A percentile compares a stretch with the other conserved stretches of the same genome.
Conservation (phyloP, 805 yeast species). For the Teunomyces cretensis region DNA sequence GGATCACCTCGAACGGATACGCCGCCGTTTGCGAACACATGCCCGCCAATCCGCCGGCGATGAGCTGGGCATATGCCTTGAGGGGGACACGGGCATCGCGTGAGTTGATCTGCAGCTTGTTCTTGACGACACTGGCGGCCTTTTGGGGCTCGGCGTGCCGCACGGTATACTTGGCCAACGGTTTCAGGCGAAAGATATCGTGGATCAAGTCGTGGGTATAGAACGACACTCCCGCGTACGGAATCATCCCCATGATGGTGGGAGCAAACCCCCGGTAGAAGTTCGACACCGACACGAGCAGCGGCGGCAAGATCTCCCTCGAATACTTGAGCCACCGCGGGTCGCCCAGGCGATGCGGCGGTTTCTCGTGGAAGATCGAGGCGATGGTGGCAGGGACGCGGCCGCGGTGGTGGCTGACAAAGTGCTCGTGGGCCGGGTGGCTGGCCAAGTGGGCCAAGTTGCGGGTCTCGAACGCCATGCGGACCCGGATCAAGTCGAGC, state of each 20-base stretch:
- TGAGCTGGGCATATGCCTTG: conserved; percentile 85
- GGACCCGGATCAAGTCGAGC: conserved; percentile 82
- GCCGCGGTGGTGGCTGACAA: conserved; percentile 16
- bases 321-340: conserved; percentile 37
- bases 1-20: conserved; percentile 91
- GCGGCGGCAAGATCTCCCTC: conserved; percentile 32
- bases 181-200: conserved; percentile 72
- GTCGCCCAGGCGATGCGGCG: conserved; percentile 33
- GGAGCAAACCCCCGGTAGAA: conserved; percentile 95
- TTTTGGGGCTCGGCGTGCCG: conserved; percentile 10
- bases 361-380: conserved; percentile 34
- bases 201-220: conserved; percentile 91
- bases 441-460: conserved; percentile 20
- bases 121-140: conserved; percentile 8
- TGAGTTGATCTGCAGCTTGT: conserved; percentile 23
- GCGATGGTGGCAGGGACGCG: conserved; percentile 31
- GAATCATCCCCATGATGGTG: conserved; percentile 92
- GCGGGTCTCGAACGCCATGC: conserved; percentile 85
- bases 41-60: conserved; percentile 96
- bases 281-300: conserved; percentile 49
- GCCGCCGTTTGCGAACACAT: conserved; percentile 94
- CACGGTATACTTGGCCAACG: conserved; percentile 54
- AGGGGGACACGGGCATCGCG: conserved; percentile 60
- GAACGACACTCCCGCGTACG: conserved; percentile 97
- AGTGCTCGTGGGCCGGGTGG: neutral